Base-by-base conservation (phyloP, 345 rosid genomes). In the Trapa bicornis region DNA sequence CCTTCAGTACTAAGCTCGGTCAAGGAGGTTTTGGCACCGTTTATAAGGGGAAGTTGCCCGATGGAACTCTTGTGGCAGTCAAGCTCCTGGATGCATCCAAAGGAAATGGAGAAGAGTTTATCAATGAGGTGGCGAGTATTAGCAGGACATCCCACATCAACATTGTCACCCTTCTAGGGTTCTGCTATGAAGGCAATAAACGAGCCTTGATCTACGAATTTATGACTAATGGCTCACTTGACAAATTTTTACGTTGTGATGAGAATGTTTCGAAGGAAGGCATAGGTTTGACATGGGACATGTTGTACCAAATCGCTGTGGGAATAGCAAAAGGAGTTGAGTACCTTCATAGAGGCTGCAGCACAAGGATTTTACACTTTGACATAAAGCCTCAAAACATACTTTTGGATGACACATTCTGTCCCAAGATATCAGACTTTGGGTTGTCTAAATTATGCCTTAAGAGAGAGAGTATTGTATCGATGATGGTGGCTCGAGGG, bases 321-420 rank as follows among this genome's bases (percentile, higher is more conserved):
- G 83, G 83, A 50, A 67, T 78, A 10, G 84, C 84, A 33, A 64
- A 67, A 0, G 83, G 86, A 29, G 68, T 82, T 0, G 81, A 82
- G 69, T 80, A 80, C 58, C 70, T 82, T 65, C 89, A 85, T 54
- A 67, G 61, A 17, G 84, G 80, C 7, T 82, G 83, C 68, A 81
- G 45, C 54, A 74, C 75, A 0, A 79, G 66, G 65, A 79, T 80
- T 47, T 47, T 85, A 32, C 80, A 82, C 67, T 85, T 80, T 0
- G 83, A 85, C 64, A 79, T 82, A 72, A 85, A 79, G 42, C 83
- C 86, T 17, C 79, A 76, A 0, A 80, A 80, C 50, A 72, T 83
- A 65, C 81, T 79, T 67, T 66, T 83, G 5, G 83, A 83, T 0
- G 61, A 70, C 67, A 71, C 80, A 0, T 80, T 78, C 29, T 65